Base-by-base conservation (phyloP, 345 rosid genomes). In the Sapria himalayana region DNA sequence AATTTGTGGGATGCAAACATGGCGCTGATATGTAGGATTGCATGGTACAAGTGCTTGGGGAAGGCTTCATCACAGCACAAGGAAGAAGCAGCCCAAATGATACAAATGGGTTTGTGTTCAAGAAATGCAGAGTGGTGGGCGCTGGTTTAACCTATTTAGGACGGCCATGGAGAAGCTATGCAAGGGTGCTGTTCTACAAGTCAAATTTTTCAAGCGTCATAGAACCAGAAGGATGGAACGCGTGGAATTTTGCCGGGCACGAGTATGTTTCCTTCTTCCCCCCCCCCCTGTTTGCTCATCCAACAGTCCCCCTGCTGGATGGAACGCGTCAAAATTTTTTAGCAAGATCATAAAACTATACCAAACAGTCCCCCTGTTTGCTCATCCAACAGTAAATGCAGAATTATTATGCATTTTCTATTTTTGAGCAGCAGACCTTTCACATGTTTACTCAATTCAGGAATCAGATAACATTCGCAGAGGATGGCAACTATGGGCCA, bases 51-150 rank as follows among this genome's bases (percentile, higher is more conserved):
- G 70, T 61, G 23, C 31, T 69, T 12, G 85, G 80, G 19, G 42
- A 37, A 1, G 91, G 89, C 3, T 70, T n/a, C 44, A 63, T 73
- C 15, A 66, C 81, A 45, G 81, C 76, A 12, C 81, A 77, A 18
- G 73, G 68, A 44, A 65, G 89, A 54, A 17, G 5, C 0, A 37
- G 27, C 17, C 61, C 62, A 11, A 14, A 18, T 2, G 81, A 71
- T 3, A 3, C 58, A 6, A 57, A 45, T 12, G 78, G 76, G 25
- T 73, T 77, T 43, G 70, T 77, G 23, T 77, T 77, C 67, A 73
- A 59, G 56, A 20, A 41, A 17, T 71, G 78, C 52, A 27, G 18
- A 2, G 64, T 76, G 1, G 22, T 19, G 23, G 86, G 81, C 1
- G 31, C 0, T 10, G 76, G 76, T 3, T 14, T 46, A 6, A n/a